Evolutionary conservation across 1,139 yeast genomes (phyloP).

Genomic region (Nadsonia commutata): DNA sequence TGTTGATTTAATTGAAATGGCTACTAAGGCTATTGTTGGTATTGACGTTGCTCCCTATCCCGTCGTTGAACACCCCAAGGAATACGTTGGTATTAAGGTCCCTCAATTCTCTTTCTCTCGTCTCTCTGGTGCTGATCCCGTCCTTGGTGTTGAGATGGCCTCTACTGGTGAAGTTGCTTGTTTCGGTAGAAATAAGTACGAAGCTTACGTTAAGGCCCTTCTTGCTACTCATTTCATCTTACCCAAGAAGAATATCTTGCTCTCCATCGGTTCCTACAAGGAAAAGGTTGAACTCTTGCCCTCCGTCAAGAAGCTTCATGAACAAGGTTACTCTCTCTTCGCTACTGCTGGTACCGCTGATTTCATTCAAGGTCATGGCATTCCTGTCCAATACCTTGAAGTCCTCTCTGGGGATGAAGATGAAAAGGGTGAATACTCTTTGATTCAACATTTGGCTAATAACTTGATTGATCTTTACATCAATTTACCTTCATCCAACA

Average conservation of each 20-base stretch:
- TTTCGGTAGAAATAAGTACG: constrained; percentile 90
- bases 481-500: constrained; percentile 90
- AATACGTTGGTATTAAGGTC: constrained; percentile 93
- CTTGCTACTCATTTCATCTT: constrained; percentile 89
- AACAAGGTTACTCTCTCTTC: constrained; percentile 77
- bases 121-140: constrained; percentile 97
- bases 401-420: constrained; percentile 40
- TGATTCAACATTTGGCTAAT: constrained; percentile 92
- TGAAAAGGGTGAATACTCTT: constrained; percentile 84
- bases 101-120: constrained; percentile 98
- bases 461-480: constrained; percentile 92
- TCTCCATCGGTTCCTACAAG: constrained; percentile 95
- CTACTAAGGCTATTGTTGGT: constrained; percentile 92
- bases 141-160: constrained; percentile 98
- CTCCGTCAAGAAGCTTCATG: constrained; percentile 63
- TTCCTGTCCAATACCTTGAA: constrained; percentile 92
- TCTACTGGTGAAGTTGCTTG: constrained; percentile 99
- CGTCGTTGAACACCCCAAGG: constrained; percentile 71
- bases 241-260: constrained; percentile 86
- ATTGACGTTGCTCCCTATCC: constrained; percentile 82
- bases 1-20: constrained; percentile 92
- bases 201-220: constrained; percentile 90
- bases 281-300: constrained; percentile 92
- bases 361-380: constrained; percentile 84
- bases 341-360: constrained; percentile 99